A percentile compares a stretch with the other conserved stretches of the same genome.
phyloP scores from a whole-genome alignment of 169 alveolate genomes.

The Babesia divergens region DNA sequence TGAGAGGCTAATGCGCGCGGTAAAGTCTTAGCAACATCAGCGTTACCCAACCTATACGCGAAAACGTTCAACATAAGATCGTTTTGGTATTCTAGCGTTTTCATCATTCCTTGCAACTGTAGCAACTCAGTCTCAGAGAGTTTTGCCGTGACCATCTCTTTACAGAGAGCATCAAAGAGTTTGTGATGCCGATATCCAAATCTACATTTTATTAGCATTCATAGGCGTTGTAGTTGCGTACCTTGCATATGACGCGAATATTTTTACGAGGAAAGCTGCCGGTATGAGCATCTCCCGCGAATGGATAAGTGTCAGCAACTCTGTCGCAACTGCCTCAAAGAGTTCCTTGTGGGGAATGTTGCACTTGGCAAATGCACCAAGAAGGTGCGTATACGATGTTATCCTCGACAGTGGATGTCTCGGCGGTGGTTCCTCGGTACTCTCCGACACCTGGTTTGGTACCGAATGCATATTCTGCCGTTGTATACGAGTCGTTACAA shows the following conservation, averaged over 20 bases:
- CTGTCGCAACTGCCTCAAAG: slow-evolving; percentile 71
- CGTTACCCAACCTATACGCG: slow-evolving; percentile 57
- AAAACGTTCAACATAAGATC: slow-evolving; percentile 34
- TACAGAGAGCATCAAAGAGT: slow-evolving; percentile 37
- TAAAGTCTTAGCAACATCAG: neutral
- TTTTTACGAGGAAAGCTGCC: slow-evolving; percentile 59
- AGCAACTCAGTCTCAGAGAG: slow-evolving; percentile 28
- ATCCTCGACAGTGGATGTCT: slow-evolving; percentile 33
- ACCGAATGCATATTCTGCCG: slow-evolving; percentile 25
- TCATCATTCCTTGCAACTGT: slow-evolving; percentile 17
- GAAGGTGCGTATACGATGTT: slow-evolving; percentile 72
- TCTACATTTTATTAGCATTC: neutral
- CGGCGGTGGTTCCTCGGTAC: slow-evolving; percentile 26
- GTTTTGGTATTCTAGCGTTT: slow-evolving; percentile 49
- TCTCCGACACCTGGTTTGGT: slow-evolving; percentile 6
- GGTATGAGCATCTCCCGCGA: slow-evolving; percentile 57
- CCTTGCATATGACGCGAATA: slow-evolving; percentile 65
- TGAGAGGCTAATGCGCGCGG: slow-evolving; percentile 44
- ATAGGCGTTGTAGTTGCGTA: slow-evolving; percentile 16
- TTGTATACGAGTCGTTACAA: slow-evolving; percentile 19
- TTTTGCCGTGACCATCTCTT: slow-evolving; percentile 52
- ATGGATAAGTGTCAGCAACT: slow-evolving; percentile 39
- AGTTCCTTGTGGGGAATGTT: slow-evolving; percentile 61
- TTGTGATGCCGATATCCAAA: slow-evolving; percentile 43
- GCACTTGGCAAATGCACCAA: slow-evolving; percentile 70